Base-by-base conservation (phyloP, 2,329 filamentous ascomycete genomes). In the Pseudopyricularia cyperi region DNA sequence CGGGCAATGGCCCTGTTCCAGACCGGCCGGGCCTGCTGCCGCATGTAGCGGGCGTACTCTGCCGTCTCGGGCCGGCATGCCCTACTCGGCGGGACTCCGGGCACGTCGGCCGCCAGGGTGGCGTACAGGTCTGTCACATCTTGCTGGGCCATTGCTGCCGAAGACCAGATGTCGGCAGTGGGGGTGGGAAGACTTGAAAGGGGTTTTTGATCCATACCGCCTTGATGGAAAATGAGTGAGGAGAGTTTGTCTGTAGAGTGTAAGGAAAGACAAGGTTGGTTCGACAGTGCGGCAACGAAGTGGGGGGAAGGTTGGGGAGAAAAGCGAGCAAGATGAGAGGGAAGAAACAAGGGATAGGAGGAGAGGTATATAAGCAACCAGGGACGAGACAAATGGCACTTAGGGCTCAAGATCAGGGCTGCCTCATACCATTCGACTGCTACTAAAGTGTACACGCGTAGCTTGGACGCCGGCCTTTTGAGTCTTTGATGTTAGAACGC, bases 21-120 rank as follows among this genome's bases (percentile, higher is more conserved):
- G 32, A 35, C 17, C 9, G 47, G 47, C 32, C 39, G 39, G 22
- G 39, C 19, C 39, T 24, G 17, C 39, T 44, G 39, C 22, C 4
- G 22, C 22, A 35, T 35, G 50, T 24, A 30, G 28, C 39, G 17
- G 15, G 30, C 37, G 22, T 19, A 51, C n/a, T 14, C 28, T 14
- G 32, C 50, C 5, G 50, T 51, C 39, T 51, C 50, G 3, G 50
- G 50, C n/a, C 50, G 50, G 17, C 32, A 30, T 6, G 50, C 50
- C 17, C 50, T 35, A 30, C 50, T 51, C 30, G 50, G 30, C 24
- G 39, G 39, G 22, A 24, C 24, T 26, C 39, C 39, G 4, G 39
- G 39, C 8, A 44, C 24, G 9, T 15, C 39, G 3, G 3, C 12
- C 4, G 7, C 12, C 11, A 44, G 39, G 15, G 15, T 26, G 5